phyloP scores from a whole-genome alignment of 1,284 basidiomycete species.

The Golubevia sp. region DNA sequence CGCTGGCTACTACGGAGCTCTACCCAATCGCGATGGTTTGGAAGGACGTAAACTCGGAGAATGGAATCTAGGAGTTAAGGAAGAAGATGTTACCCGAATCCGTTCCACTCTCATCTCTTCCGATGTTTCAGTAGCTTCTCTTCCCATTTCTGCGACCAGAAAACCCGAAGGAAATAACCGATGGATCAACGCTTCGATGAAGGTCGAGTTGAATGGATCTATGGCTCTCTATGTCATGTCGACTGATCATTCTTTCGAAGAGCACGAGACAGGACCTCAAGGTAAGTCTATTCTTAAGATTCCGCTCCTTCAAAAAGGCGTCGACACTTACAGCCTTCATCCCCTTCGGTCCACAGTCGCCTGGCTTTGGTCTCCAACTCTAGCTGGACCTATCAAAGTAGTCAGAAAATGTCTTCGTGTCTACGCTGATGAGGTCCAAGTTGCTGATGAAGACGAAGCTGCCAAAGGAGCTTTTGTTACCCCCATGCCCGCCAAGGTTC shows the following conservation, averaged over 20 bases:
- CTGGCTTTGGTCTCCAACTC: background rate
- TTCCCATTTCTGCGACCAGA: background rate
- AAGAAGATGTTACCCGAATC: background rate
- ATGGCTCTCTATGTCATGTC: background rate
- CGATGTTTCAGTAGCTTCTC: background rate
- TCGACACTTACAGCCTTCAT: no score
- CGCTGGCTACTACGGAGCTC: background rate
- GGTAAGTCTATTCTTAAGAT: no score
- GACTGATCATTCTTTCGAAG: background rate
- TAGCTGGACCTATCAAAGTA: no score
- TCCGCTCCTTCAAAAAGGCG: no score
- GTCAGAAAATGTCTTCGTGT: background rate
- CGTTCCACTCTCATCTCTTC: background rate
- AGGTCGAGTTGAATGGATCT: background rate
- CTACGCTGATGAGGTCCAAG: background rate
- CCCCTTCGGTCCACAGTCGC: no score
- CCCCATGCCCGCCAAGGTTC: background rate
- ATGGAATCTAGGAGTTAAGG: background rate
- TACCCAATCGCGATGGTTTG: background rate
- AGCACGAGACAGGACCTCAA: background rate
- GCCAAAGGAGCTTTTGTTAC: background rate
- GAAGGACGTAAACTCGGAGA: background rate
- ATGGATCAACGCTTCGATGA: no score
- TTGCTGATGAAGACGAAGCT: background rate
- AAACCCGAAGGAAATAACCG: no score